These are phyloP conservation scores for Lentinula raphanica DNA, from an alignment of 768 basidiomycete genomes.

Conservation along the genomic window DNA sequence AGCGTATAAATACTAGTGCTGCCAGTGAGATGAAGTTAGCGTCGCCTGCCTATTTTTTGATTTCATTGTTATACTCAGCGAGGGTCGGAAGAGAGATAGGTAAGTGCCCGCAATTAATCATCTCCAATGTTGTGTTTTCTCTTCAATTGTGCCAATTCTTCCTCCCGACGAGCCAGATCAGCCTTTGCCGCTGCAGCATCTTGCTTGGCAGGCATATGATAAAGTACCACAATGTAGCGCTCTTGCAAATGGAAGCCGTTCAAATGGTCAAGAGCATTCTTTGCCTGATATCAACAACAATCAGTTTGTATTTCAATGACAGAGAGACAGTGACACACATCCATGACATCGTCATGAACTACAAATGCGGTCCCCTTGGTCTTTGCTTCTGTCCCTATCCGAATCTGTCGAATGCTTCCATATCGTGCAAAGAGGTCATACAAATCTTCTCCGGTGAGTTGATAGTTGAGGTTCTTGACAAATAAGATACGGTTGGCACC, in stretches of 20 bases:
- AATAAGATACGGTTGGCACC: slow-evolving; percentile 90
- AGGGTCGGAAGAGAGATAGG: too few relatives aligned
- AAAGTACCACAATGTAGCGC: slow-evolving; percentile 96
- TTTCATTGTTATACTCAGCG: too few relatives aligned
- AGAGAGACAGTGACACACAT: slow-evolving; percentile 45
- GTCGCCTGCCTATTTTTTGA: too few relatives aligned
- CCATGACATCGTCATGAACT: slow-evolving; percentile 95
- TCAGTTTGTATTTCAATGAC: slow-evolving; percentile 11
- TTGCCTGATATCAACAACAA: slow-evolving; percentile 58
- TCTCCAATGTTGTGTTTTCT: slow-evolving; percentile 82
- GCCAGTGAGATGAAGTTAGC: too few relatives aligned
- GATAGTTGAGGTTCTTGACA: slow-evolving; percentile 90
- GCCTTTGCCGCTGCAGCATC: slow-evolving; percentile 91
- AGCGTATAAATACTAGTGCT: too few relatives aligned
- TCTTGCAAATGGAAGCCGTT: slow-evolving; percentile 98
- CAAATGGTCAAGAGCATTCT: slow-evolving; percentile 92
- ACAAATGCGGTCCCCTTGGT: slow-evolving; percentile 96
- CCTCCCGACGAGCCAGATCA: slow-evolving; percentile 86
- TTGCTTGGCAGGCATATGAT: slow-evolving; percentile 95
- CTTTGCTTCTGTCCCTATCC: slow-evolving; percentile 88
- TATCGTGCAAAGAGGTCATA: slow-evolving; percentile 98
- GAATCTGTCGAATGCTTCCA: slow-evolving; percentile 92
- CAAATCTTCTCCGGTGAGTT: slow-evolving; percentile 88
- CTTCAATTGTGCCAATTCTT: slow-evolving; percentile 84
- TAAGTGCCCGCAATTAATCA: too few relatives aligned